Evolutionary conservation across 371 early-diverging fungal species (phyloP).

Genomic region (Sporodiniella umbellata): DNA sequence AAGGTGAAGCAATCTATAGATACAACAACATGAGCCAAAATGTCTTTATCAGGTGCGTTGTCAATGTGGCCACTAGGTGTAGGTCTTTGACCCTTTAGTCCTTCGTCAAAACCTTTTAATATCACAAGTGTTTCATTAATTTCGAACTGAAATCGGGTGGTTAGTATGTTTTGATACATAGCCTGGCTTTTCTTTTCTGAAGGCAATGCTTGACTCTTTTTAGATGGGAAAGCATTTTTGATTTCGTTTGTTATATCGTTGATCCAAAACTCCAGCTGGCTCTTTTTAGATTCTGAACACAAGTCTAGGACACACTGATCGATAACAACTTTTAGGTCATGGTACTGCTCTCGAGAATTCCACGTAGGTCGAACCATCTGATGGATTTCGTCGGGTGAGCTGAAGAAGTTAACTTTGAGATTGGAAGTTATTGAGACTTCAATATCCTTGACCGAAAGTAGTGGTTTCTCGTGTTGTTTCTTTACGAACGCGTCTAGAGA

Average conservation of each 20-base stretch:
- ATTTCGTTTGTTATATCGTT: conserved; percentile 3
- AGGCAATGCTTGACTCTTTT: background rate
- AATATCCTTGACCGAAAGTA: conserved; percentile 11
- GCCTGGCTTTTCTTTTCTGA: background rate
- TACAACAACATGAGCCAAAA: background rate
- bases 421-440: conserved; percentile 3
- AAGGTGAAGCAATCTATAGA: conserved; percentile 16
- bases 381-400: background rate
- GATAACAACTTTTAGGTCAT: conserved; percentile 14
- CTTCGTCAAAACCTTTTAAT: conserved; percentile 28
- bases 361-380: conserved; percentile 4
- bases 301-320: conserved; percentile 18
- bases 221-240: background rate
- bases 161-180: background rate
- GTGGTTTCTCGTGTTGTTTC: background rate
- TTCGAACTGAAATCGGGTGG: background rate
- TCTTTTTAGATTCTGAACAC: conserved; percentile 7
- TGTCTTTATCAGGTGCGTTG: conserved; percentile 37
- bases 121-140: conserved; percentile 5
- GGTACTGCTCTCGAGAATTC: conserved; percentile 18
- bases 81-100: conserved; percentile 22
- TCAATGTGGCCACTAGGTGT: conserved; percentile 33
- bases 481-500: background rate
- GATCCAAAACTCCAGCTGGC: conserved; percentile 24
- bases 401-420: conserved; percentile 4